A percentile compares a stretch with the other conserved stretches of the same genome.
phyloP scores from a whole-genome alignment of 352 stramenopile genomes.

The Pythium grandisporangium region DNA sequence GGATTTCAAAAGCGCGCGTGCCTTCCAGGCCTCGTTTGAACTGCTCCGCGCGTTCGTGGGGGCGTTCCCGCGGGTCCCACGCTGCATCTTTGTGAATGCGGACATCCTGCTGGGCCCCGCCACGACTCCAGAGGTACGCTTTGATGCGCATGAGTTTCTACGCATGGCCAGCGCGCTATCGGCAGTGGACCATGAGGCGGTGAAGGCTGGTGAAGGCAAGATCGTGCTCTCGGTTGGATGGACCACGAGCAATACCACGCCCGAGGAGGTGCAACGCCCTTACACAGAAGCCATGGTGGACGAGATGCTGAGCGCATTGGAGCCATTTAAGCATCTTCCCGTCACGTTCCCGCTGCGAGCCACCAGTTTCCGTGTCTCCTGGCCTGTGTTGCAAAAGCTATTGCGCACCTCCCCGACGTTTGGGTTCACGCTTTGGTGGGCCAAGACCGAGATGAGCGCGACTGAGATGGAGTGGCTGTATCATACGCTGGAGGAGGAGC shows the following conservation, averaged over 20 bases:
- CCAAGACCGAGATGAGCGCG: conserved; percentile 33
- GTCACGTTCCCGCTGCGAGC: conserved; percentile 63
- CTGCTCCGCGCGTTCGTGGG: conserved; percentile 24
- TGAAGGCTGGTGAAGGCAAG: conserved; percentile 35
- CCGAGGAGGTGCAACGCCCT: conserved; percentile 37
- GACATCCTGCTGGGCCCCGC: conserved; percentile 54
- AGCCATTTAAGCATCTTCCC: conserved; percentile 28
- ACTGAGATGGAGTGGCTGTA: conserved; percentile 58
- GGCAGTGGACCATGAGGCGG: conserved; percentile 9
- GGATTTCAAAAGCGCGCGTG: conserved; percentile 58
- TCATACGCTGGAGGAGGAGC: conserved; percentile 27
- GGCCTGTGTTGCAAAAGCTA: conserved; percentile 29
- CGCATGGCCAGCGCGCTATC: conserved; percentile 22
- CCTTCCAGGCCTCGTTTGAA: conserved; percentile 26
- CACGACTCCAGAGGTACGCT: conserved; percentile 22
- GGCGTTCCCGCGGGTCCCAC: conserved; percentile 35
- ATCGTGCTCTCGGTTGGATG: conserved; percentile 65
- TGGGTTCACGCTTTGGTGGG: conserved; percentile 69
- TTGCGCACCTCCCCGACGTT: conserved; percentile 22
- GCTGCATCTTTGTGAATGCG: conserved; percentile 56
- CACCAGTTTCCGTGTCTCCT: conserved; percentile 49
- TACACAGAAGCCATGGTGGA: conserved; percentile 49
- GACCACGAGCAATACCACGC: conserved; percentile 46
- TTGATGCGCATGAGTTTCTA: conserved; percentile 41
- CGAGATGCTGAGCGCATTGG: conserved; percentile 36